Conservation (phyloP, 1,284 basidiomycete species). For the Bjerkandera adusta region DNA sequence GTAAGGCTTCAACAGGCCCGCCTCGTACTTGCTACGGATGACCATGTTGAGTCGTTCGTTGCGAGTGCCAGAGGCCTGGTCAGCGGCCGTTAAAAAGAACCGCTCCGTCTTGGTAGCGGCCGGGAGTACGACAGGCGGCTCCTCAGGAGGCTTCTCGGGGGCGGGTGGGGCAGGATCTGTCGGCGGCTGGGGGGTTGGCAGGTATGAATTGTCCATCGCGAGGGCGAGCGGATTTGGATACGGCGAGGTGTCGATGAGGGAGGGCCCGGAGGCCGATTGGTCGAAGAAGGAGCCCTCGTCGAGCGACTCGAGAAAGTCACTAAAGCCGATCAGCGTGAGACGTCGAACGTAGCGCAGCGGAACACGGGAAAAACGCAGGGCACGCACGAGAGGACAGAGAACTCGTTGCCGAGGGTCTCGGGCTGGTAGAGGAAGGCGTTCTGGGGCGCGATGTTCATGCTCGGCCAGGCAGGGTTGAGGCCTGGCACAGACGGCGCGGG, state of each 20-base stretch:
- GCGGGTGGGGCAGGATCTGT: slow-evolving; percentile 16
- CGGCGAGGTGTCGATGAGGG: slow-evolving; percentile 47
- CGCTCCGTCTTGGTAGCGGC: slow-evolving; percentile 78
- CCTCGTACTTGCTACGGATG: slow-evolving; percentile 96
- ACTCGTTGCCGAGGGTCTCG: slow-evolving; percentile 76
- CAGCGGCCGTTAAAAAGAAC: slow-evolving; percentile 93
- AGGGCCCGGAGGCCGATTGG: slow-evolving; percentile 46
- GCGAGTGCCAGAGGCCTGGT: slow-evolving; percentile 89
- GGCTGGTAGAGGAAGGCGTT: slow-evolving; percentile 60
- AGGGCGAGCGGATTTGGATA: slow-evolving; percentile 31
- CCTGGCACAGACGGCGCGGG: slow-evolving; percentile 27
- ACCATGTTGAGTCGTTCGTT: slow-evolving; percentile 91
- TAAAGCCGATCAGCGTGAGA: slow-evolving; percentile 27
- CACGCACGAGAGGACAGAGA: slow-evolving; percentile 75
- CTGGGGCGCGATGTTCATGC: slow-evolving; percentile 40
- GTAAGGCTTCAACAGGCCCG: slow-evolving; percentile 91
- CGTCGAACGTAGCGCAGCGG: slow-evolving; percentile 6
- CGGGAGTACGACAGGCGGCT: slow-evolving; percentile 49
- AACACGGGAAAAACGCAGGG: slow-evolving; percentile 1
- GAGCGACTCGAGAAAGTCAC: slow-evolving; percentile 80
- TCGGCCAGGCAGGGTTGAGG: slow-evolving; percentile 49
- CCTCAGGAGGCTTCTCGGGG: slow-evolving; percentile 27
- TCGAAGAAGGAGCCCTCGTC: slow-evolving; percentile 73
- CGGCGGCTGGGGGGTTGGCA: slow-evolving; percentile 15
- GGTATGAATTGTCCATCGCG: slow-evolving; percentile 28